Evolutionary conservation across 1,284 basidiomycete genomes (phyloP), one percentile per base, ranked within the genome.

Genomic region (Malassezia psittaci): DNA sequence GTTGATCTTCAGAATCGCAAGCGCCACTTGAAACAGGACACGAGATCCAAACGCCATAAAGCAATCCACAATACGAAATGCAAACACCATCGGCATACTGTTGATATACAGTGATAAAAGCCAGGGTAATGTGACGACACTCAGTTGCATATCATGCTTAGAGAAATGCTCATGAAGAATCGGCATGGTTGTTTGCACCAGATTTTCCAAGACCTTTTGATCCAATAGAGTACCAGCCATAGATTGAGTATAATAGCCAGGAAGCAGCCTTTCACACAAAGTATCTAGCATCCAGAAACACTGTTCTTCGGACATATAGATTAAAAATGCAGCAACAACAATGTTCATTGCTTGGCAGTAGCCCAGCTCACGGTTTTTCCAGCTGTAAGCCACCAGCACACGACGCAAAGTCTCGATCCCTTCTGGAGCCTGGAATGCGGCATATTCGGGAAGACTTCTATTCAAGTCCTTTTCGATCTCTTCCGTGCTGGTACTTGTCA

Each of bases 391-490:
- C 42, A 91, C 90, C 48, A 99, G 76, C 1, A 99, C 94, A 54
- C 91, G 81, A 51, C 94, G 80, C 57, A 99, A 79, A 7, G 88
- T 85, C 42, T 67, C 65, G 52, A 74, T 67, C 15, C 72, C 72
- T 40, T 69, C 58, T 2, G 63, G 52, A 9, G 62, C 60, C 47
- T 74, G 72, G 40, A 68, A 74, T 15, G 66, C 72, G 1, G 67
- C 65, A 45, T 72, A 74, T 40, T 74, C 72, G 8, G 74, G 74
- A 16, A 76, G 54, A 41, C 65, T 68, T 18, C 94, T 82, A 77
- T 96, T 93, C 38, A 99, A 77, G 75, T 99, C 94, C 77, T 99
- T 99, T 77, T 98, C 94, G 48, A 99, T 99, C 75, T 99, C 94
- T 74, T 99, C 94, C 0, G 93, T 94, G 66, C 88, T 90, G 8